A percentile compares a stretch with the other conserved stretches of the same genome.
Evolutionary conservation across 1,139 yeast genomes (phyloP).

Genomic region (Protomyces arabidopsidicola): DNA sequence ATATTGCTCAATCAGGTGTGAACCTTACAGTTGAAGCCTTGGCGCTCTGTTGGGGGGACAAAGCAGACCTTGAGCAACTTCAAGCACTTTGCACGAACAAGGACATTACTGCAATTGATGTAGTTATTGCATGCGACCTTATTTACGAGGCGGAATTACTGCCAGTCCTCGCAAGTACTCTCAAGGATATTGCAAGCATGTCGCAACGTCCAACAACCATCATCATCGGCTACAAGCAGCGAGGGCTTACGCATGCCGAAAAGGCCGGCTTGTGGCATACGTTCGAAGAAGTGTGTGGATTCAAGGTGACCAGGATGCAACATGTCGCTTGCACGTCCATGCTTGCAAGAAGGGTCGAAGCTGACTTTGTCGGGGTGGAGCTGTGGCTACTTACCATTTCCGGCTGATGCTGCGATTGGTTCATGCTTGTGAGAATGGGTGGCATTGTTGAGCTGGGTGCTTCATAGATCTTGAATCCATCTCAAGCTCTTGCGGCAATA

Average conservation of each 20-base stretch:
- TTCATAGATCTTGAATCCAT: no score
- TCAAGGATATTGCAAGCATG: conserved; percentile 17
- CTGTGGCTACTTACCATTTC: conserved; percentile 5
- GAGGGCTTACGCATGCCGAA: conserved; percentile 30
- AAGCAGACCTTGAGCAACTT: not conserved
- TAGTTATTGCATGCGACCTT: conserved; percentile 32
- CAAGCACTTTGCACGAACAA: conserved; percentile 25
- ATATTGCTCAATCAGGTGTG: not conserved
- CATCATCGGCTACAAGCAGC: conserved; percentile 32
- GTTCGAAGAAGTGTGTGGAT: conserved; percentile 9
- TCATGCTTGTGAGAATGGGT: no score
- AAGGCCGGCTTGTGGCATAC: conserved; percentile 27
- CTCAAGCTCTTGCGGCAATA: no score
- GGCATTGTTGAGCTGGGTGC: no score
- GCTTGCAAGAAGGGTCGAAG: conserved; percentile 7
- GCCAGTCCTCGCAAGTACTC: conserved; percentile 25
- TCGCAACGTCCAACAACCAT: conserved; percentile 25
- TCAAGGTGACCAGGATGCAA: conserved; percentile 6
- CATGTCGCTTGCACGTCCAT: not conserved
- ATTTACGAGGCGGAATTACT: conserved; percentile 31
- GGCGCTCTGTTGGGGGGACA: not conserved
- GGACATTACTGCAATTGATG: conserved; percentile 12
- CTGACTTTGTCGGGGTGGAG: conserved; percentile 10
- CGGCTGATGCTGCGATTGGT: no score
- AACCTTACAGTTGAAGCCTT: conserved; percentile 16